Percentiles rank a stretch among this genome's conserved stretches.
Conservation (phyloP, 1,284 basidiomycete genomes). For the Polyporus tsugae region DNA sequence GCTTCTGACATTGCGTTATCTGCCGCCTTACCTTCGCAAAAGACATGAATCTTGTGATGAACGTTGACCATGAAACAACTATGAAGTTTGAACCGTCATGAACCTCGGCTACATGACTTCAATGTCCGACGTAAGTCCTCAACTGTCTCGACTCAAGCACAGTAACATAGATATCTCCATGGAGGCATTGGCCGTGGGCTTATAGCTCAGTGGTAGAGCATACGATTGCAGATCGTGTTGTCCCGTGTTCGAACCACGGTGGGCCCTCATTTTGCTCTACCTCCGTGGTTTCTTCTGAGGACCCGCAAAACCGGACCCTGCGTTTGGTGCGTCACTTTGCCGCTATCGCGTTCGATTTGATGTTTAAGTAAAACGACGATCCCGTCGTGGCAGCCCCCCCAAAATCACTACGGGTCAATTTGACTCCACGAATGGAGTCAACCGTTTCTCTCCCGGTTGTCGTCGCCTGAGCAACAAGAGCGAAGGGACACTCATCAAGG, state of each 20-base stretch:
- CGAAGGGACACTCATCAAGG: not conserved
- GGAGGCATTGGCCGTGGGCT: not conserved
- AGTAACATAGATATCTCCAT: not conserved
- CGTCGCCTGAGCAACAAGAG: not conserved
- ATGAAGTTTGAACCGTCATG: too few species aligned
- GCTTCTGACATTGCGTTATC: slow-evolving; percentile 7
- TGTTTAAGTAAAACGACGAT: not conserved
- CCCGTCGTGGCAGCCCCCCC: too few species aligned
- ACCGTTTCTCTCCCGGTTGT: too few species aligned
- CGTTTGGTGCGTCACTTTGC: not conserved
- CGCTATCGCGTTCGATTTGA: not conserved
- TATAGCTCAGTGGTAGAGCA: slow-evolving; percentile 10
- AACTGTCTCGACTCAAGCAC: too few species aligned
- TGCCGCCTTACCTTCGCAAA: slow-evolving; percentile 24
- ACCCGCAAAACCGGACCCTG: not conserved
- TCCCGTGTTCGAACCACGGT: slow-evolving; percentile 10
- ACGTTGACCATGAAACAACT: not conserved
- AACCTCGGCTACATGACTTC: not conserved
- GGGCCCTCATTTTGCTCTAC: slow-evolving; percentile 1
- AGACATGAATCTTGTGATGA: slow-evolving; percentile 18
- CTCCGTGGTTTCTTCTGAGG: not conserved
- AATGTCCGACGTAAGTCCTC: not conserved
- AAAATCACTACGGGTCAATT: too few species aligned
- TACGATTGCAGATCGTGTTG: slow-evolving; percentile 8
- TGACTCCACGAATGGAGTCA: too few species aligned